phyloP scores from a whole-genome alignment of 192 early-diverging fungal species.

The Phycomyces blakesleeanus region DNA sequence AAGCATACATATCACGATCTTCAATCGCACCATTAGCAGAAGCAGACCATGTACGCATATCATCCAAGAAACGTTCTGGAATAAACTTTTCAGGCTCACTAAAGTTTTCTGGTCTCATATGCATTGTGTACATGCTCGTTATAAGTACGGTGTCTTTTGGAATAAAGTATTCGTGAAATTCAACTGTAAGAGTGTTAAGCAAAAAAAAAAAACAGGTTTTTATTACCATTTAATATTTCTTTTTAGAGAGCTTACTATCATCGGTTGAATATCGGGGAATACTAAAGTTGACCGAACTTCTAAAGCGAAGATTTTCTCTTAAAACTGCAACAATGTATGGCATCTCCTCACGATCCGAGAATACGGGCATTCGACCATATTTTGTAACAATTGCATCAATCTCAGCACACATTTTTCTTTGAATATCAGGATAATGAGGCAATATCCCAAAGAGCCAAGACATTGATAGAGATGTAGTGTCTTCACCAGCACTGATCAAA shows the following conservation, averaged over 20 bases:
- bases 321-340: constrained; percentile 19
- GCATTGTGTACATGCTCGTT: constrained; percentile 47
- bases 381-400: constrained; percentile 7
- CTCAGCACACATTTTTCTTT: constrained; percentile 12
- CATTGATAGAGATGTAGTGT: constrained; percentile 7
- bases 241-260: constrained; percentile 7
- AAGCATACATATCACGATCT: constrained; percentile 12
- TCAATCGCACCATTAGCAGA: constrained; percentile 14
- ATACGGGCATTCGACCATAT: neutral
- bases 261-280: constrained; percentile 9
- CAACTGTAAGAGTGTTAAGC: constrained; percentile 38
- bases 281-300: constrained; percentile 4
- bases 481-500: constrained; percentile 7
- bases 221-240: neutral
- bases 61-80: constrained; percentile 37
- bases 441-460: constrained; percentile 11
- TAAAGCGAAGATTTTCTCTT: constrained; percentile 10
- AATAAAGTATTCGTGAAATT: neutral
- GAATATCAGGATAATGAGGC: constrained; percentile 15
- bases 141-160: constrained; percentile 28
- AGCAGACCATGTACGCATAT: neutral
- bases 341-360: constrained; percentile 1
- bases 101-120: constrained; percentile 15
- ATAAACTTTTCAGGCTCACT: constrained; percentile 42
- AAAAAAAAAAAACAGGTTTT: neutral